Conservation (phyloP, 768 basidiomycete species). For the Lactarius quietus region DNA sequence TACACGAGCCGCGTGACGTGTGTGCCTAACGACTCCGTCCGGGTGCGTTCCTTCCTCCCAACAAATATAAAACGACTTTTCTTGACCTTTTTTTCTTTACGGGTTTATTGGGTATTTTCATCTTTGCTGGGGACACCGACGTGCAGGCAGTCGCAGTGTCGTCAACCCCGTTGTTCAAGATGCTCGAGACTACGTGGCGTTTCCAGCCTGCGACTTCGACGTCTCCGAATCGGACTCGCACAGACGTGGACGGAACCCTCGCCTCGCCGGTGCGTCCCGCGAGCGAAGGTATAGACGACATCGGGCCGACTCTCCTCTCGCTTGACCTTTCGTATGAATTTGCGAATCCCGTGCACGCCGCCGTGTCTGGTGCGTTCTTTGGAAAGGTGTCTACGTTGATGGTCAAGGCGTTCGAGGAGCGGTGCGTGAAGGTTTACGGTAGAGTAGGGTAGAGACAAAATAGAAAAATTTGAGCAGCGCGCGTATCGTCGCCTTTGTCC, state of each 20-base stretch:
- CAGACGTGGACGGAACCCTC: slow-evolving; percentile 28
- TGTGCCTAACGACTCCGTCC: slow-evolving; percentile 70
- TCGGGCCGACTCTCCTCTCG: slow-evolving; percentile 71
- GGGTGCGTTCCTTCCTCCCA: slow-evolving; percentile 46
- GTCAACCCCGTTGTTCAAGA: slow-evolving; percentile 69
- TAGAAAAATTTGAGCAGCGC: background rate
- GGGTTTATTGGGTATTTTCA: background rate
- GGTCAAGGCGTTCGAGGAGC: slow-evolving; percentile 89
- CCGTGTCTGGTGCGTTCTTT: slow-evolving; percentile 81
- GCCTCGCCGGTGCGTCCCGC: slow-evolving; percentile 8
- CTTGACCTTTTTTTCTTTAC: background rate
- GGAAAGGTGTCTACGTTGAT: slow-evolving; percentile 83
- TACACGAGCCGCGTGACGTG: slow-evolving; percentile 86
- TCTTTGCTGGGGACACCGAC: background rate
- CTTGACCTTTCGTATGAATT: slow-evolving; percentile 86
- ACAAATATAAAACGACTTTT: slow-evolving; percentile 14
- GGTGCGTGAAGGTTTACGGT: slow-evolving; percentile 70
- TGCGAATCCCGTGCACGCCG: slow-evolving; percentile 79
- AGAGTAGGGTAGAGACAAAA: background rate
- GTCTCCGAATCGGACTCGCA: slow-evolving; percentile 41
- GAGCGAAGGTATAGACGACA: slow-evolving; percentile 21
- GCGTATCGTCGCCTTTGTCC: background rate
- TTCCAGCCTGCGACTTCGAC: slow-evolving; percentile 53
- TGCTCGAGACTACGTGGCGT: slow-evolving; percentile 67
- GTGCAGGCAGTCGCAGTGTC: slow-evolving; percentile 66